Conservation (phyloP, 2,329 filamentous ascomycete species). For the Orbilia ellipsospora region DNA sequence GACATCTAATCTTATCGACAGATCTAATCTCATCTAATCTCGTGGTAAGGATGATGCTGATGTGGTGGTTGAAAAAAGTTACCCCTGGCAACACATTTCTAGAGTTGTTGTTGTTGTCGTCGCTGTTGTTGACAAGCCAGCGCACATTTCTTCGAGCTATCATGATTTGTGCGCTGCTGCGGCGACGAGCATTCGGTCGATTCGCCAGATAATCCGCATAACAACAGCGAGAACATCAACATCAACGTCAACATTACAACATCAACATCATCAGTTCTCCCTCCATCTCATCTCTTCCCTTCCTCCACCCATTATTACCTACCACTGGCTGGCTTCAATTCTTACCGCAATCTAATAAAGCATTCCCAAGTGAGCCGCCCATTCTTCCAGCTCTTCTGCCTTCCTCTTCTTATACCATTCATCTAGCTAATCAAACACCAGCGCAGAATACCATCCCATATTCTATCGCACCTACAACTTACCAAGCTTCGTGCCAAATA, state of each 20-base stretch:
- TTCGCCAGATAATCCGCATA: not conserved
- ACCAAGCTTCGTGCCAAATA: not conserved
- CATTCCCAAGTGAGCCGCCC: not conserved
- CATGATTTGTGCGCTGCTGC: too few relatives aligned
- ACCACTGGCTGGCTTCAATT: too few relatives aligned
- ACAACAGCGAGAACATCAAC: not conserved
- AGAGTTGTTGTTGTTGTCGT: too few relatives aligned
- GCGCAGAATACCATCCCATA: not conserved
- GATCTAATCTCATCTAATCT: constrained; percentile 12
- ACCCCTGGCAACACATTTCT: constrained; percentile 47
- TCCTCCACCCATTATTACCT: not conserved
- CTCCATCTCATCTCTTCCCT: constrained; percentile 11
- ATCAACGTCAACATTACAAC: too few relatives aligned
- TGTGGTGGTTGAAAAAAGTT: constrained; percentile 21
- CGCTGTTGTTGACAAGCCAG: too few relatives aligned
- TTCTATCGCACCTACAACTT: too few relatives aligned
- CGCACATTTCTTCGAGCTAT: not conserved
- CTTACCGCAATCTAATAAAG: too few relatives aligned
- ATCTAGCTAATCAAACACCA: not conserved
- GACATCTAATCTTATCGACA: constrained; percentile 3
- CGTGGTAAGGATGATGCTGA: not conserved
- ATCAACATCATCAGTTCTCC: not conserved
- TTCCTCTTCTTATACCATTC: not conserved
- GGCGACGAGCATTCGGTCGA: too few relatives aligned
- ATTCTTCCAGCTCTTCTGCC: too few relatives aligned